Conservation (phyloP, 2,329 filamentous ascomycete species). For the Diaporthe helianthi region DNA sequence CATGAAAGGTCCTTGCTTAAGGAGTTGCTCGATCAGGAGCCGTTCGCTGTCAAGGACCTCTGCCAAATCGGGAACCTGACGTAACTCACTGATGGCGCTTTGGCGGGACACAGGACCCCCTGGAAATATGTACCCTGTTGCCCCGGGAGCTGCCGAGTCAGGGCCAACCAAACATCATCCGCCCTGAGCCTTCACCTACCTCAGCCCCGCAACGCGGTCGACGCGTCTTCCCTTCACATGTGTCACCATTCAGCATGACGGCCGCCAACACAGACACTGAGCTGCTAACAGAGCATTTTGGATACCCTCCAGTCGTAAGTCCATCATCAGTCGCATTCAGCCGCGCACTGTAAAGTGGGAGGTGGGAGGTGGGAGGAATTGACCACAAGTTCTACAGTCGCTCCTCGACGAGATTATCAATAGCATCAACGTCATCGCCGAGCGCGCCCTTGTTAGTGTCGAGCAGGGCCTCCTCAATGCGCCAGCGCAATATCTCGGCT, state of each 20-base stretch:
- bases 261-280: conserved; percentile 58
- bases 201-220: conserved; percentile 18
- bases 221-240: conserved; percentile 23
- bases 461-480: conserved; percentile 81
- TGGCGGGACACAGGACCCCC: conserved; percentile 24
- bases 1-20: background rate
- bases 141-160: conserved; percentile 1
- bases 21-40: conserved; percentile 10
- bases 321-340: background rate
- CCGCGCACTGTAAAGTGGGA: conserved; percentile 24
- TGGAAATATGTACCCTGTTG: background rate
- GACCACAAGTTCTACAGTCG: conserved; percentile 61
- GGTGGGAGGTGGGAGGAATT: too few relatives aligned
- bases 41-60: conserved; percentile 3
- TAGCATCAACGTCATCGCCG: conserved; percentile 90
- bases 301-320: conserved; percentile 88
- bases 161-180: conserved; percentile 13
- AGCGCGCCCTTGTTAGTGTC: conserved; percentile 86
- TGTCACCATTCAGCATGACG: conserved; percentile 38
- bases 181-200: background rate
- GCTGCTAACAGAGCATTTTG: conserved; percentile 93
- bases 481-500: conserved; percentile 81
- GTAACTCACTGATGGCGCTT: conserved; percentile 21
- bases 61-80: conserved; percentile 14
- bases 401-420: conserved; percentile 99